A percentile compares a stretch with the other conserved stretches of the same genome.
Conservation (phyloP, 208 protist genomes). For the Crithidia bombi region DNA sequence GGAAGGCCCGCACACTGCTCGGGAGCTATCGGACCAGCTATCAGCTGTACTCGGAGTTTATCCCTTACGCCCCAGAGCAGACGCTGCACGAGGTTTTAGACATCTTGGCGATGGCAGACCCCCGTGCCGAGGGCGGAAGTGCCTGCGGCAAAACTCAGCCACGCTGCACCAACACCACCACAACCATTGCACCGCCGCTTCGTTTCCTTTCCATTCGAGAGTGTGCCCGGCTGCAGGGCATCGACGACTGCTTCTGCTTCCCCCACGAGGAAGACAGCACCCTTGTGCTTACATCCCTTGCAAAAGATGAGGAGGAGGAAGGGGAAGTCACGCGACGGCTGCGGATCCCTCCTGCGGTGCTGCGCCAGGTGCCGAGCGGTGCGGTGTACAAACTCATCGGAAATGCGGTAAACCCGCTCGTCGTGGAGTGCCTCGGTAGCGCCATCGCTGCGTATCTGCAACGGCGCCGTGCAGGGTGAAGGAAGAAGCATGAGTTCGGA, state of each 20-base stretch:
- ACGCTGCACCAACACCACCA: background rate
- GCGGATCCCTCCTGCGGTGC: constrained; percentile 1
- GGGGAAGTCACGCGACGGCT: background rate
- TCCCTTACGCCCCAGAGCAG: constrained; percentile 33
- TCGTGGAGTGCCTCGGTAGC: constrained; percentile 49
- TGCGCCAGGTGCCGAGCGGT: constrained; percentile 30
- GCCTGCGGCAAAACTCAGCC: background rate
- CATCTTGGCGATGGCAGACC: background rate
- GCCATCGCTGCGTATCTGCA: constrained; percentile 18
- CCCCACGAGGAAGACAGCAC: constrained; percentile 16
- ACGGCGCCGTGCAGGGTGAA: background rate
- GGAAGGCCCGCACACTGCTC: constrained; percentile 65
- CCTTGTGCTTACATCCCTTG: background rate
- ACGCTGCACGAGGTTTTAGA: constrained; percentile 11
- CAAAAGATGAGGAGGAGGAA: background rate
- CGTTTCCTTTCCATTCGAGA: constrained; percentile 73
- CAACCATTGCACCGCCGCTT: constrained; percentile 40
- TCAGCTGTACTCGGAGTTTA: constrained; percentile 81
- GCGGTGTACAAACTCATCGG: constrained; percentile 73
- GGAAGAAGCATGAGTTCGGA: background rate
- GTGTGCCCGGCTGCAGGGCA: constrained; percentile 81
- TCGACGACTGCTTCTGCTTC: constrained; percentile 60
- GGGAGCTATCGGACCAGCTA: constrained; percentile 71
- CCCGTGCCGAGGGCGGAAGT: background rate
- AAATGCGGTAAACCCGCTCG: constrained; percentile 80